A percentile compares a stretch with the other conserved stretches of the same genome.
Conservation (phyloP, 805 yeast species). For the Starmerella stigmatis region DNA sequence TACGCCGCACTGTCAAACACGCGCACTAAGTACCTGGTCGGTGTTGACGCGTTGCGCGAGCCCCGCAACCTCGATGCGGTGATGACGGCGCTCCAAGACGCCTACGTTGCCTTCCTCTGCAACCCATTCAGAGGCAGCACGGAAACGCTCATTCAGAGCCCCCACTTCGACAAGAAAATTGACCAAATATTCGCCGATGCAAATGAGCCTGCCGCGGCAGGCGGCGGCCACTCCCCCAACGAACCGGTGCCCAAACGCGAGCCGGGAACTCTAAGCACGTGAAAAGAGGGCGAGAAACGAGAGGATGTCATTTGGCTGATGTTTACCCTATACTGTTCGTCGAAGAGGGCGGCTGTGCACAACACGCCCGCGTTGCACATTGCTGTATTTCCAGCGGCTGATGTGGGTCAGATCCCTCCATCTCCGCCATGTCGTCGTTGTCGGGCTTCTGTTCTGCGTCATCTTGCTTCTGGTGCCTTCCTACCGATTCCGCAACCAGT, state of each 20-base stretch:
- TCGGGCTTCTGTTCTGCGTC: not conserved
- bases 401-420: not conserved
- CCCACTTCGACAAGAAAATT: conserved; percentile 24
- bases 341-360: too few relatives aligned
- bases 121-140: conserved; percentile 28
- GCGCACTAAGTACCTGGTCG: conserved; percentile 28
- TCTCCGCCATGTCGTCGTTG: not conserved
- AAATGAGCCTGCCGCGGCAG: not conserved
- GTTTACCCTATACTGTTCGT: too few relatives aligned
- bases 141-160: conserved; percentile 22
- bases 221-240: too few relatives aligned
- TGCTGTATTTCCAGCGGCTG: too few relatives aligned
- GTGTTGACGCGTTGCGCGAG: conserved; percentile 25
- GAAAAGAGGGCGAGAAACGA: too few relatives aligned
- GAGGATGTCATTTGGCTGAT: too few relatives aligned
- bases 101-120: conserved; percentile 28
- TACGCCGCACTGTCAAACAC: conserved; percentile 32
- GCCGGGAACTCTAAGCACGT: too few relatives aligned
- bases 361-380: too few relatives aligned
- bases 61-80: conserved; percentile 9
- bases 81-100: conserved; percentile 25
- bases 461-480: not conserved
- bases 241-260: too few relatives aligned
- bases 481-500: not conserved
- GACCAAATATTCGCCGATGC: not conserved